Base-by-base conservation (phyloP, 345 rosid genomes). In the Lepidium aucheri region DNA sequence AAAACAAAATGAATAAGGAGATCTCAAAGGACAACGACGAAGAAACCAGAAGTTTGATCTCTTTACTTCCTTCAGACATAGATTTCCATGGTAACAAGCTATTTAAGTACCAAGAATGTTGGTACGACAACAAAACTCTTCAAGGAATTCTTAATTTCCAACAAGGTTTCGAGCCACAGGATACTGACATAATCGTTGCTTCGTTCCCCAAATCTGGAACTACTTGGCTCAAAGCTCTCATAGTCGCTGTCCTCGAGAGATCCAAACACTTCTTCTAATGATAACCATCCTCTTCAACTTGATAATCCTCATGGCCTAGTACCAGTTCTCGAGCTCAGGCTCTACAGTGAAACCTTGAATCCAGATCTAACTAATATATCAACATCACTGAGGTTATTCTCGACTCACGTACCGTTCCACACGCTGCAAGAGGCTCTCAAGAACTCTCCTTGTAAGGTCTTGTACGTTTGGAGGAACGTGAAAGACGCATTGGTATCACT, bases 21-120 rank as follows among this genome's bases (percentile, higher is more conserved):
- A 59, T 59, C 41, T 13, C 40, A 36, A 13, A 57, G 65, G 66
- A 39, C 6, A 35, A 59, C 4, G 28, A 64, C 5, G 62, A 52
- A 38, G 74, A 70, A 70, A 53, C 44, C 62, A 14, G 6, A 7
- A 20, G 4, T 20, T 33, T 61, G 47, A 67, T 67, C 39, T 32
- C 71, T 9, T 52, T 52, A 30, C 53, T 67, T 53, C 41, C 71
- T 7, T 39, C 34, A n/a, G 79, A 77, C 35, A 74, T 62, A 65
- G 86, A 89, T 3, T 85, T 84, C 81, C 55, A 83, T 53, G 82
- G 89, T 16, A 63, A 33, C 1, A 67, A 65, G 64, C 42, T 84
- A 14, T 81, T 78, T 16, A 33, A 60, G 16, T 84, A 81, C 63
- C 84, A 85, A 63, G 80, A 76, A 4, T 83, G 70, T 60, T 89